Base-by-base conservation (phyloP, 2,329 filamentous ascomycete genomes). In the Talaromyces pinophilus region DNA sequence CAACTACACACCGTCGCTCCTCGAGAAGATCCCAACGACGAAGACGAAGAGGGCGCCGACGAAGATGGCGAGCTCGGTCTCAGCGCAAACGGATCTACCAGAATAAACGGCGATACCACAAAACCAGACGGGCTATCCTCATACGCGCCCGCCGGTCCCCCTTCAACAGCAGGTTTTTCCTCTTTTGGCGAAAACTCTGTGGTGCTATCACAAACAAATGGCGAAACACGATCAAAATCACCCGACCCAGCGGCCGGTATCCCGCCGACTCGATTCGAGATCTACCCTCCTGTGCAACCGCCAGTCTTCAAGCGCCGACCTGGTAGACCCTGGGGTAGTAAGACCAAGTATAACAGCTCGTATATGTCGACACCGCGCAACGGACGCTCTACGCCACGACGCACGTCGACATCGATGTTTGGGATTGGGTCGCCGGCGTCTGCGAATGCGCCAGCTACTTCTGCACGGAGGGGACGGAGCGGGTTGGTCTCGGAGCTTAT, bases 1-100 rank as follows among this genome's bases (percentile, higher is more conserved):
- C 92, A 92, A 5, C 82, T 98, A 65, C 93, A 92, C 70, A 91
- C 94, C 1, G 92, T 98, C 63, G 94, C 94, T 13, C 92, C 90
- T 5, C 88, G 94, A 42, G 93, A 96, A 68, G 93, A 92, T 25
- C 88, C 90, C 46, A 81, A 83, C 33, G 52, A 70, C 63, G 70
- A 65, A 15, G 69, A 70, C 8, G 72, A 73, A 19, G 64, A 54
- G 62, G 71, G 69, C 69, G 35, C 64, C 59, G 52, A 67, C 11
- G 40, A 70, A 66, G 55, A 69, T 64, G 19, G 67, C 67, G 57
- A 67, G 3, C 25, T 59, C 2, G 11, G 42, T 42, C 22, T 61
- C 13, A 60, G 44, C 38, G 33, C 40, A 5, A 54, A 64, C 22
- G 62, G 55, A 38, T 28, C 48, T 7, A 19, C 62, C 17, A 64